Base-by-base conservation (phyloP, 2,329 filamentous ascomycete species). In the Verticillium albo-atrum region DNA sequence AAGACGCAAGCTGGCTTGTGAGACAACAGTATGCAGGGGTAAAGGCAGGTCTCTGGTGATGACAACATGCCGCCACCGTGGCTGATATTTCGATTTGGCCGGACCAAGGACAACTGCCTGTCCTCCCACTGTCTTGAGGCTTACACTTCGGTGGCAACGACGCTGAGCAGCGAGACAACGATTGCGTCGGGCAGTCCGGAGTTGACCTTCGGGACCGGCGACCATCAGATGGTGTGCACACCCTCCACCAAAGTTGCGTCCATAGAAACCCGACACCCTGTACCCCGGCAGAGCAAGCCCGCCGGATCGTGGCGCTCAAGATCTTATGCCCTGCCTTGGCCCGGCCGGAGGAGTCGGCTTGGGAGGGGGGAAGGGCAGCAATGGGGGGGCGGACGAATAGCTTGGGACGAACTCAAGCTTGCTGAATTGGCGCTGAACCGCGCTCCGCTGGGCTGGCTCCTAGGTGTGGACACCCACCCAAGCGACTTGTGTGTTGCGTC, bases 271-370 rank as follows among this genome's bases (percentile, higher is more conserved):
- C 30, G 30, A 32, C 30, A 32, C 14, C 30, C 30, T 32, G 30
- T 32, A 14, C 30, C 30, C 30, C 17, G 35, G 7, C n/a, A 23
- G 20, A 25, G 42, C 42, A 47, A 23, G 42, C 30, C 27, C 25
- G 34, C 51, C 52, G 26, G 54, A 58, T 56, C 54, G 54, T 56
- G 54, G 54, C 54, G 54, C 15, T 6, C 17, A 17, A 56, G 34
- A 56, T 56, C 54, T 42, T 27, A n/a, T n/a, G n/a, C n/a, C n/a
- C n/a, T n/a, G n/a, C 20, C 9, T 25, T 47, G 30, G 30, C 30
- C 4, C 6, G 30, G 30, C 30, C 30, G 7, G 30, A 32, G 30
- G 14, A 3, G 30, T 32, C 42, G 42, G 42, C 20, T 3, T 26
- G 52, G 10, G 26, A 30, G 52, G 27, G 53, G 20, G 7, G 17